A percentile compares a stretch with the other conserved stretches of the same genome.
These are phyloP conservation scores for Colletotrichum theobromicola DNA, from an alignment of 2,329 filamentous ascomycete species.

Conservation along the genomic window DNA sequence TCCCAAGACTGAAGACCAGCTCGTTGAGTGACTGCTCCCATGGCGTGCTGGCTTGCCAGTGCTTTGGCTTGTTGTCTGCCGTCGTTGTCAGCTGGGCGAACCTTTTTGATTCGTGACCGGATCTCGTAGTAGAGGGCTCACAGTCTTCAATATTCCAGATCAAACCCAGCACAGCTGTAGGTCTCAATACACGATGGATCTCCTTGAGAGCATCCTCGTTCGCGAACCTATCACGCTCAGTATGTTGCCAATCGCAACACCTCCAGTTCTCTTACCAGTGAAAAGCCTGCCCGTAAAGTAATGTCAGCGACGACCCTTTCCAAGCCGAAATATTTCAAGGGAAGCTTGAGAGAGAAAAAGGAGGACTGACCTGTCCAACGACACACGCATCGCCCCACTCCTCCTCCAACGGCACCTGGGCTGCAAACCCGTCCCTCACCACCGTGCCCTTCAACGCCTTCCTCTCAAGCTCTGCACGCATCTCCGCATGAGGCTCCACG, in stretches of 20 bases:
- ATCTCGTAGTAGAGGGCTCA: slow-evolving; percentile 38
- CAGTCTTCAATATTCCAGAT: slow-evolving; percentile 81
- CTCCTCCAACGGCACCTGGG: slow-evolving; percentile 57
- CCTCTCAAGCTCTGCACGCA: slow-evolving; percentile 64
- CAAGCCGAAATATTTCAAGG: background rate
- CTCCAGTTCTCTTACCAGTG: slow-evolving; percentile 59
- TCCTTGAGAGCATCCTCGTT: slow-evolving; percentile 65
- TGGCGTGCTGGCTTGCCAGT: slow-evolving; percentile 57
- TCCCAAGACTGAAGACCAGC: slow-evolving; percentile 55
- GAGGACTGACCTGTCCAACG: slow-evolving; percentile 63
- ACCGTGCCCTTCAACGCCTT: slow-evolving; percentile 63
- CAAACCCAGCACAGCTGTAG: slow-evolving; percentile 64
- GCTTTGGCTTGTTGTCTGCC: slow-evolving; percentile 66
- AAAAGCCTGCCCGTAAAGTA: slow-evolving; percentile 44
- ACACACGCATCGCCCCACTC: slow-evolving; percentile 70
- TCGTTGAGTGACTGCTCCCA: slow-evolving; percentile 70
- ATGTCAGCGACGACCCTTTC: slow-evolving; percentile 1
- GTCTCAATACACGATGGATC: slow-evolving; percentile 70
- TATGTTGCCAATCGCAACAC: background rate
- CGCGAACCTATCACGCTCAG: slow-evolving; percentile 63
- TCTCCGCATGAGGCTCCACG: slow-evolving; percentile 68
- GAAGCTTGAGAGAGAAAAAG: background rate
- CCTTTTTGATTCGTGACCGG: background rate
- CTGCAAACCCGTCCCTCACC: slow-evolving; percentile 63
- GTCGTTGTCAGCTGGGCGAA: background rate